phyloP scores from a whole-genome alignment of 2,329 filamentous ascomycete species.

The Fusarium hostae region DNA sequence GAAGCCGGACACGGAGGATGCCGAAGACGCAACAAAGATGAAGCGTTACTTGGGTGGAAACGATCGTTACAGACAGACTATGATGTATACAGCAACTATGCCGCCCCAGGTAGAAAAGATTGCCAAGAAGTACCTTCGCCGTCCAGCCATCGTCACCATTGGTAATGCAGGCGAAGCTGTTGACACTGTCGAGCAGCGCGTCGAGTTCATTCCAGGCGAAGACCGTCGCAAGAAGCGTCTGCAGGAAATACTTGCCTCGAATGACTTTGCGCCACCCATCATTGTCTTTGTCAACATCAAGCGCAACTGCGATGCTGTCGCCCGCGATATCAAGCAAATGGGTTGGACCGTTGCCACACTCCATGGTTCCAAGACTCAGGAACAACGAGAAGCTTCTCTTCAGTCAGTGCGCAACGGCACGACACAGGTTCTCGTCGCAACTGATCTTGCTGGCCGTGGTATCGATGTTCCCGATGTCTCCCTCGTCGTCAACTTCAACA shows the following conservation, averaged over 20 bases:
- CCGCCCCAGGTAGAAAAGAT: conserved; percentile 91
- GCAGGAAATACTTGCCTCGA: conserved; percentile 84
- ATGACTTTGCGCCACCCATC: conserved; percentile 87
- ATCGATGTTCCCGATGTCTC: conserved; percentile 96
- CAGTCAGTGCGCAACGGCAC: conserved; percentile 82
- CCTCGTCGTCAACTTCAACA: conserved; percentile 98
- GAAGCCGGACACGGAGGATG: conserved; percentile 93
- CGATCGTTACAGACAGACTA: conserved; percentile 92
- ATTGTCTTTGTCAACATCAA: conserved; percentile 99
- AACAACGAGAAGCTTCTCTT: conserved; percentile 94
- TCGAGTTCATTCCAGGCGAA: conserved; percentile 90
- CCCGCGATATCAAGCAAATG: conserved; percentile 92
- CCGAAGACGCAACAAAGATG: conserved; percentile 89
- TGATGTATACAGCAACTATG: conserved; percentile 99
- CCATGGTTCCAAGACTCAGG: conserved; percentile 96
- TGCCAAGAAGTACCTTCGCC: conserved; percentile 93
- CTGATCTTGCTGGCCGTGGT: conserved; percentile 94
- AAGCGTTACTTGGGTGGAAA: conserved; percentile 77
- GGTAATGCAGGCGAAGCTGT: conserved; percentile 96
- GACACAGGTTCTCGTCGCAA: conserved; percentile 91
- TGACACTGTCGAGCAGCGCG: conserved; percentile 96
- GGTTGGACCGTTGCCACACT: conserved; percentile 90
- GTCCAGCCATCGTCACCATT: conserved; percentile 93
- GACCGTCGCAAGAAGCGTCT: conserved; percentile 97
- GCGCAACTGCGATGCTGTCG: conserved; percentile 95